phyloP scores from a whole-genome alignment of 2,329 filamentous ascomycete species.

The Amesomyces nigricolor region DNA sequence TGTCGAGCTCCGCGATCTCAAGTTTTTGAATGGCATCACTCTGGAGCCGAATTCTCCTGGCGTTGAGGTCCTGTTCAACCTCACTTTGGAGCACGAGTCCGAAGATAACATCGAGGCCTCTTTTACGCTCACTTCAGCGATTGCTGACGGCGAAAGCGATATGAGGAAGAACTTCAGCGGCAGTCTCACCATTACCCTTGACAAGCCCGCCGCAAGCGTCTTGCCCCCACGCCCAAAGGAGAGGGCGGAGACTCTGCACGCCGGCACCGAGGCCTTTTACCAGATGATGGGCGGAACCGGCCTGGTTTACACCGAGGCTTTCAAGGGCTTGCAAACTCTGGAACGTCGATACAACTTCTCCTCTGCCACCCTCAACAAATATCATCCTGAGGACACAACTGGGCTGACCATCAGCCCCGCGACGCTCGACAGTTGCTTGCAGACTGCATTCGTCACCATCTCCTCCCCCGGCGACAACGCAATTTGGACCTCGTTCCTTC shows the following conservation, averaged over 20 bases:
- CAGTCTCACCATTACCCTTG: constrained; percentile 32
- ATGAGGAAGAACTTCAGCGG: constrained; percentile 36
- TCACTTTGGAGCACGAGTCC: constrained; percentile 25
- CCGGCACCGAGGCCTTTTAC: constrained; percentile 35
- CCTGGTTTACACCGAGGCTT: constrained; percentile 37
- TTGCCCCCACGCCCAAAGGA: constrained; percentile 27
- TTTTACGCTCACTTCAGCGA: constrained; percentile 34
- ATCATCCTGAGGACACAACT: constrained; percentile 35
- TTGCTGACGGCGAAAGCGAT: constrained; percentile 29
- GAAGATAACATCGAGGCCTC: constrained; percentile 28
- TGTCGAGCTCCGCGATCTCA: constrained; percentile 31
- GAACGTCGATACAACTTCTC: constrained; percentile 34
- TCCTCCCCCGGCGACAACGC: constrained; percentile 37
- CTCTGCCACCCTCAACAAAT: constrained; percentile 29
- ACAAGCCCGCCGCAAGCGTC: constrained; percentile 21
- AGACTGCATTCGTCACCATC: constrained; percentile 38
- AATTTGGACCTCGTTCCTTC: constrained; percentile 40
- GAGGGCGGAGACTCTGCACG: constrained; percentile 31
- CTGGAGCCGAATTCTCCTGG: constrained; percentile 32
- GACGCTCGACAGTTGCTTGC: constrained; percentile 38
- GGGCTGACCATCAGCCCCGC: constrained; percentile 35
- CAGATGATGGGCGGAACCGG: constrained; percentile 37
- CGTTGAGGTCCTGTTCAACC: constrained; percentile 35
- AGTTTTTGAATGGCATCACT: constrained; percentile 32
- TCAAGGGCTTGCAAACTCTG: constrained; percentile 32